Conservation (phyloP, 176 grass and related monocot genomes). For the Avena sativa region DNA sequence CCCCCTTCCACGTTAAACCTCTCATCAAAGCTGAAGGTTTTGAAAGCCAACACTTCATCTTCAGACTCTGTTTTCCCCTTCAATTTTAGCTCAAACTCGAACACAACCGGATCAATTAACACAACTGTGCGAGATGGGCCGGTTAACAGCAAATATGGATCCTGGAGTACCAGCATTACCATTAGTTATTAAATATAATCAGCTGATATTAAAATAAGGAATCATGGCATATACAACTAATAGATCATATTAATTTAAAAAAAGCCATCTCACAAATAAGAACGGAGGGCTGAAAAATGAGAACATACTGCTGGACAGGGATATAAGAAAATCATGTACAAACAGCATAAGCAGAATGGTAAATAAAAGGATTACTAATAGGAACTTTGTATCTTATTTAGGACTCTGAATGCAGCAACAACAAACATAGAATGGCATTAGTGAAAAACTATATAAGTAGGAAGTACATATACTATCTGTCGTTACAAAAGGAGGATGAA, state of each 20-base stretch:
- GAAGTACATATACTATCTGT: background rate
- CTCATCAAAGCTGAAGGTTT: background rate
- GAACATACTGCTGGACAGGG: background rate
- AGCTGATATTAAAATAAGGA: background rate
- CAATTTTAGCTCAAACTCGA: slow-evolving; percentile 27
- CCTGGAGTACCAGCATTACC: background rate
- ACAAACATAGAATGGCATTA: background rate
- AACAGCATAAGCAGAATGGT: background rate
- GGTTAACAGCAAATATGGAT: slow-evolving; percentile 4
- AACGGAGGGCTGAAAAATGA: too few species aligned
- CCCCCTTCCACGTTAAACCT: background rate
- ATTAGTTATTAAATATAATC: background rate
- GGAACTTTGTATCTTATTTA: background rate
- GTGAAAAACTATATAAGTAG: too few species aligned
- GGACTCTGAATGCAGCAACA: background rate
- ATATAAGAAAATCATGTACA: background rate
- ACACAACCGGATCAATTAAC: background rate
- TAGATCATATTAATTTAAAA: background rate
- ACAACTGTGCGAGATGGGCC: slow-evolving; percentile 28
- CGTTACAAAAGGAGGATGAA: background rate
- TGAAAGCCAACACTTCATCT: slow-evolving; percentile 29
- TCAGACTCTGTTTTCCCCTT: background rate
- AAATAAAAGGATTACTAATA: background rate
- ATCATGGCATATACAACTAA: background rate
- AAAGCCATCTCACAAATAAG: background rate